Evolutionary conservation across 2,329 filamentous ascomycete genomes (phyloP), one percentile per base, ranked within the genome.

Genomic region (Ceratocystis colombiana): DNA sequence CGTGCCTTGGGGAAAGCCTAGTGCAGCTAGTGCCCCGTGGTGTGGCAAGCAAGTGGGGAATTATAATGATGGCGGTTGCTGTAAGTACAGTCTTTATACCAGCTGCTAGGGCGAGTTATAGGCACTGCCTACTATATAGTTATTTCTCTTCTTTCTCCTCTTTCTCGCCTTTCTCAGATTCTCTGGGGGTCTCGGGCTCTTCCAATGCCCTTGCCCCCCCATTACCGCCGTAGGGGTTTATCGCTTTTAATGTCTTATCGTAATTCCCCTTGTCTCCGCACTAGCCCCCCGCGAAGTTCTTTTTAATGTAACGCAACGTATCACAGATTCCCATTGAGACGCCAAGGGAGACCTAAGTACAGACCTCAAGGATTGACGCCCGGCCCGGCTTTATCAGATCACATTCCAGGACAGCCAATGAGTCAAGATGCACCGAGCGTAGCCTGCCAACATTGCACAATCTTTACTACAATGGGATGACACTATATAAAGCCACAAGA

Each of bases 381-480:
- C 55, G 55, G 55, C 55, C 55, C 55, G 55, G 55, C 28, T 37
- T 33, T 33, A 33, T 33, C 1, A 33, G 6, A 33, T 33, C 30
- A 33, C 30, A 33, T 33, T 33, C 30, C 30, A 33, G 6, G 30
- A 15, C 25, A 57, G 53, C 53, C 53, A 57, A 57, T 57, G 25
- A 12, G 22, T 33, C 55, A 17, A 17, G 17, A 17, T 20, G 48
- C 28, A 17, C 33, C 4, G 55, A 37, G 37, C 55, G 22, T 37
- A 25, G 55, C 28, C 55, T 37, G 55, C 55, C 55, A 59, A 30
- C 17, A n/a, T 22, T 59, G 55, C 55, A 59, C 25, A 59, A 59
- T 59, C 55, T 59, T 59, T 59, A 59, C 55, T 37, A 15, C 55
- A 59, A 59, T 30, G 55, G 30, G 55, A 59, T 10, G 30, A 59